Percentiles rank a stretch among this genome's conserved stretches.
These are phyloP conservation scores for Dendrostoma leiphaemia DNA, from an alignment of 2,329 filamentous ascomycete genomes.

Conservation along the genomic window DNA sequence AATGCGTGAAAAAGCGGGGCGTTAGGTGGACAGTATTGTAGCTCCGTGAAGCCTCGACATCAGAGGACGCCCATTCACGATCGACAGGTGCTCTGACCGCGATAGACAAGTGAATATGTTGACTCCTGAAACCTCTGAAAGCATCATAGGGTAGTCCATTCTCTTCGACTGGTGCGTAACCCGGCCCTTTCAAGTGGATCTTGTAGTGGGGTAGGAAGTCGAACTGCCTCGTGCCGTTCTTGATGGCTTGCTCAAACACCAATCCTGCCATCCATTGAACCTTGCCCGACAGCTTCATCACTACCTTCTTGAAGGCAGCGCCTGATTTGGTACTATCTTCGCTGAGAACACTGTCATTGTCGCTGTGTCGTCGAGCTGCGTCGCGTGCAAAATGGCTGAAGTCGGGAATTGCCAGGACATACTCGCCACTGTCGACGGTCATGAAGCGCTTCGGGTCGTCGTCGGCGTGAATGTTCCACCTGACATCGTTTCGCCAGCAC, in stretches of 20 bases:
- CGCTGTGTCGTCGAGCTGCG: slow-evolving; percentile 46
- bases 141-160: slow-evolving; percentile 72
- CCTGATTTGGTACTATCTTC: slow-evolving; percentile 67
- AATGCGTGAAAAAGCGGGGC: slow-evolving; percentile 96
- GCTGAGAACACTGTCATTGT: slow-evolving; percentile 58
- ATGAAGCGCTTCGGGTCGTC: slow-evolving; percentile 92
- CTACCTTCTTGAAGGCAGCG: slow-evolving; percentile 93
- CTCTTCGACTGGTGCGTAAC: slow-evolving; percentile 59
- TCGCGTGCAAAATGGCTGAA: slow-evolving; percentile 84
- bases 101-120: slow-evolving; percentile 94
- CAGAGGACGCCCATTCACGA: slow-evolving; percentile 79
- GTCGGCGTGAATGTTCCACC: slow-evolving; percentile 78
- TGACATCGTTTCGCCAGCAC: slow-evolving; percentile 96
- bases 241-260: slow-evolving; percentile 84
- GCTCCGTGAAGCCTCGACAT: slow-evolving; percentile 74
- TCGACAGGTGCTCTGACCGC: slow-evolving; percentile 84
- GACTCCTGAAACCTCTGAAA: slow-evolving; percentile 93
- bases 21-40: slow-evolving; percentile 97
- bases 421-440: slow-evolving; percentile 93
- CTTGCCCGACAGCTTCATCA: slow-evolving; percentile 97
- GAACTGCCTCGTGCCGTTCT: slow-evolving; percentile 72
- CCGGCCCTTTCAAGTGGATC: slow-evolving; percentile 79
- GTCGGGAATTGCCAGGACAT: slow-evolving; percentile 90
- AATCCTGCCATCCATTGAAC: slow-evolving; percentile 90
- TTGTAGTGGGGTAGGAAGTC: slow-evolving; percentile 92